Evolutionary conservation across 2,329 filamentous ascomycete genomes (phyloP).

Genomic region (Pseudocercospora cruenta): DNA sequence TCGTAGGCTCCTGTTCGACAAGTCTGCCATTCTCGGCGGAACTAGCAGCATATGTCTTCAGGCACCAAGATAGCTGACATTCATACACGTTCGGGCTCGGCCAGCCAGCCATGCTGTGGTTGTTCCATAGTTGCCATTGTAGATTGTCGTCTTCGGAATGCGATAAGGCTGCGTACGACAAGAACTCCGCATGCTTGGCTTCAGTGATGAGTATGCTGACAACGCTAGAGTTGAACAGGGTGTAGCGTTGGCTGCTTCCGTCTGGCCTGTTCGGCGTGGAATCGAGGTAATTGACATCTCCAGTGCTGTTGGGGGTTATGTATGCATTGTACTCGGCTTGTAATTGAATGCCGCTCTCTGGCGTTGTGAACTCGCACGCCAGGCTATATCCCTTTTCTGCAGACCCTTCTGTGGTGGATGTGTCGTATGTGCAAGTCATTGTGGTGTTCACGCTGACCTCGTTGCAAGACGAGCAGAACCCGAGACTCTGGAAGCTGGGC

Average conservation of each 20-base stretch:
- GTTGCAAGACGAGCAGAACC: not conserved
- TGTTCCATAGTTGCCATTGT: conserved; percentile 1
- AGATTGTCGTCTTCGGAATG: not conserved
- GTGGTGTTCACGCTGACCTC: not conserved
- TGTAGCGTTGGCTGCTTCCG: conserved; percentile 4
- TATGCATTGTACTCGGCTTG: not conserved
- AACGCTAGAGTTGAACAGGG: not conserved
- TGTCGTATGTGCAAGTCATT: not conserved
- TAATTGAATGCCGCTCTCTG: not conserved
- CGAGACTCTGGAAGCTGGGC: not conserved
- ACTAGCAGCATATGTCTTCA: not conserved
- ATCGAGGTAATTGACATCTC: not conserved
- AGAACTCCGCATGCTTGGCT: not conserved
- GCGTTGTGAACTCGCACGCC: not conserved
- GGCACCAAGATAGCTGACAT: conserved; percentile 1
- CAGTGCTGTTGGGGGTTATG: not conserved
- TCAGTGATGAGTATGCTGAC: not conserved
- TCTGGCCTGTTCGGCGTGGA: not conserved
- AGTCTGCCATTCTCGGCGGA: not conserved
- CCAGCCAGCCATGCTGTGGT: not conserved
- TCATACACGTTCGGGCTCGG: not conserved
- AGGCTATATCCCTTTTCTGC: not conserved
- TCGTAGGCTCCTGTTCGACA: not conserved
- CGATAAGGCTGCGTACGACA: not conserved
- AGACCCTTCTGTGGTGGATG: not conserved